phyloP scores from a whole-genome alignment of 352 stramenopile species.

The Aphanomyces euteiches region DNA sequence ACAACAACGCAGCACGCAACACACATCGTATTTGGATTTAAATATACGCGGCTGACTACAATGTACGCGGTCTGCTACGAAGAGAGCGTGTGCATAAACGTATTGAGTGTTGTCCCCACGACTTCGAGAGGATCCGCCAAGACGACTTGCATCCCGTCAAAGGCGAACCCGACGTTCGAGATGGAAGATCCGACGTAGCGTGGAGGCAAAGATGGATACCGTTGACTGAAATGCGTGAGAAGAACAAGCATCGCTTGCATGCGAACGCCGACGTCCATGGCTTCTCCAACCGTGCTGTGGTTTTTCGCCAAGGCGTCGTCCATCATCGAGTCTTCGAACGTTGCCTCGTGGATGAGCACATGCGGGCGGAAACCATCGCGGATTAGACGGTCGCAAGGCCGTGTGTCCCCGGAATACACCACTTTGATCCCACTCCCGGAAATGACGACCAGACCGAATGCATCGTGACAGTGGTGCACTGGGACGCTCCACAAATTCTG shows the following conservation, averaged over 20 bases:
- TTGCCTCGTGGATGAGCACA: conserved; percentile 88
- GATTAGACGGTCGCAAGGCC: conserved; percentile 16
- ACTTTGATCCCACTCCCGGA: conserved; percentile 47
- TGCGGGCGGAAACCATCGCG: conserved; percentile 11
- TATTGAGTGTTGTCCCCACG: not conserved
- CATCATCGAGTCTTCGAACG: conserved; percentile 81
- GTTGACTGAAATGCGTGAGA: conserved; percentile 82
- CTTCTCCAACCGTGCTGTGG: conserved; percentile 77
- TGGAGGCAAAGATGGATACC: conserved; percentile 8
- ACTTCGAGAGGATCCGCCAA: not conserved
- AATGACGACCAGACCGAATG: conserved; percentile 69
- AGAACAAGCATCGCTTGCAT: conserved; percentile 60
- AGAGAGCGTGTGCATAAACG: not conserved
- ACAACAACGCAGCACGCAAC: no score
- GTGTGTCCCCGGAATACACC: conserved; percentile 1
- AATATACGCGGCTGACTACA: no score
- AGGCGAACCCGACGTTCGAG: not conserved
- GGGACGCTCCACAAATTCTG: conserved; percentile 50
- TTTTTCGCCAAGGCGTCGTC: conserved; percentile 69
- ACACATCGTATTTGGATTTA: no score
- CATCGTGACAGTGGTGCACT: conserved; percentile 78
- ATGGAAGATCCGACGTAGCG: not conserved
- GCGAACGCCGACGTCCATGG: conserved; percentile 45
- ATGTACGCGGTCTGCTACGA: no score
- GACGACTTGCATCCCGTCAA: conserved; percentile 13